Base-by-base conservation (phyloP, 345 rosid genomes). In the Camelina neglecta region DNA sequence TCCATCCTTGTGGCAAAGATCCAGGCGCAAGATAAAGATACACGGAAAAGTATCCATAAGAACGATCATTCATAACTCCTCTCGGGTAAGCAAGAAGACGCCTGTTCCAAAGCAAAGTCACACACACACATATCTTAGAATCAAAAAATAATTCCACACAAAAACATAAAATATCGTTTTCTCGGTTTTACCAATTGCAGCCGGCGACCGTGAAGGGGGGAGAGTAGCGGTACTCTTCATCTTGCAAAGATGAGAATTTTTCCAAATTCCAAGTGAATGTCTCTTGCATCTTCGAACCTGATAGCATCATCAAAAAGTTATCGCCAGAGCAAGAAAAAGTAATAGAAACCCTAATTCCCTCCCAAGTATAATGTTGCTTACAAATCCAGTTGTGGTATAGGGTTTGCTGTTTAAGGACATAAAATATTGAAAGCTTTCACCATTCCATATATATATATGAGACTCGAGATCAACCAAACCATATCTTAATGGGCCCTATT, bases 11-110 rank as follows among this genome's bases (percentile, higher is more conserved):
- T 26, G 23, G 38, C 18, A 29, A 26, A 64, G 54, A 44, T 4
- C 13, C 68, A 64, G 39, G 54, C 0, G 87, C 89, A 75, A 87
- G 92, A 76, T 87, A 90, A 54, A 92, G 76, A 72, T 87, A 90
- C 87, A 91, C 76, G 3, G 96, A 89, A 80, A 92, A 69, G 80
- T 81, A 90, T 64, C 81, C 82, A 83, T 85, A 7, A 35, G 38
- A 35, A 13, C 9, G 50, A 47, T 15, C 50, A 47, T 8, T 87
- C 33, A 2, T 2, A 13, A 4, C 12, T 67, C 93, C 90, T 49
- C 56, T 87, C 0, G 90, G 96, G 45, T 85, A 88, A 54, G 84
- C 83, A 58, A 84, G 82, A 72, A 89, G 62, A 74, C 92, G 81
- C 96, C 93, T 92, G 82, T 66, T 48, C 6, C 11, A 38, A 12